Evolutionary conservation across 306 rosid genomes (phyloP), one percentile per base, ranked within the genome.

Genomic region (Benincasa hispida): DNA sequence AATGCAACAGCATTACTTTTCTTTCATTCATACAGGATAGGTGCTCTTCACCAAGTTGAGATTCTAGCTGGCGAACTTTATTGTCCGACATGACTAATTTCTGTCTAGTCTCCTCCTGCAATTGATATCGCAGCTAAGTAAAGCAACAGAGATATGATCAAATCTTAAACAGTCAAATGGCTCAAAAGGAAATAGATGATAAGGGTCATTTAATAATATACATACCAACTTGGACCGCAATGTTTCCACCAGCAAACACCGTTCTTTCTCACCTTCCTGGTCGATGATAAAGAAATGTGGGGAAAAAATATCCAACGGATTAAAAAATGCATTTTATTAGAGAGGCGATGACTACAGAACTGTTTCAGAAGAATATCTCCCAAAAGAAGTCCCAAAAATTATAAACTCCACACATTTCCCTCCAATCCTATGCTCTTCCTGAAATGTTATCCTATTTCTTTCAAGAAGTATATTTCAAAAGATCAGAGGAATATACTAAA

Each of bases 151-250:
- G 21, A 48, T 54, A 54, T 63, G 53, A 77, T 84, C 76, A 63
- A 28, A 8, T 8, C 55, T 84, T 32, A 73, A 75, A 58, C 37
- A 53, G 21, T 74, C 8, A 47, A 4, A 60, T 28, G 30, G 30
- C 75, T 42, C n/a, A 30, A 22, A 77, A 41, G 41, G 34, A 39
- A 25, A 22, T 18, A 60, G 37, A 48, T 27, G 37, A 48, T 27
- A 34, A 45, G 22, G 41, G 21, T 10, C 25, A 41, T 45, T 42
- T 47, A 48, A n/a, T 28, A 48, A n/a, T 28, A 30, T 19, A n/a
- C 15, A 75, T 93, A 93, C 98, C 97, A 93, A 87, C 81, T 90
- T 91, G 78, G 88, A 87, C 86, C 98, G 87, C 94, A 90, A 86
- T 45, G 87, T 86, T 84, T 93, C 98, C 66, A 90, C 85, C 51